Evolutionary conservation across 2,329 filamentous ascomycete genomes (phyloP), one percentile per base, ranked within the genome.

Genomic region (Hypoxylon sp.): DNA sequence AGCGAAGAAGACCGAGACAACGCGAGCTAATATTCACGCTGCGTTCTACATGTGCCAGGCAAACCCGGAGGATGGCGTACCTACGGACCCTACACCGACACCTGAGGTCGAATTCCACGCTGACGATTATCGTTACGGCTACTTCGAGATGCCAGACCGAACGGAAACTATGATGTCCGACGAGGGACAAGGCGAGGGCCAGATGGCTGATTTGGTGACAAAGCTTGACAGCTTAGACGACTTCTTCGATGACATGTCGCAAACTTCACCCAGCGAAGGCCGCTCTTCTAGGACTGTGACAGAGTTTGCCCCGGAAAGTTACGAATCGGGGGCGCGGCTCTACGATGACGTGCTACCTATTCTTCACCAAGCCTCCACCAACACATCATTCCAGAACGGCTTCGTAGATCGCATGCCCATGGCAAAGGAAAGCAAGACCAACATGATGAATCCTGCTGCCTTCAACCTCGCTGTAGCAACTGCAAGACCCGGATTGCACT

Each of bases 261-360:
- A 76, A 15, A 82, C 79, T 51, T 81, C 86, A 9, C 81, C 84
- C 2, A 82, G 81, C 40, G 83, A 88, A 47, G 79, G 80, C 1
- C 77, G 80, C 2, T 86, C 85, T 0, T 84, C 84, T 1, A 76
- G 79, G 25, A 87, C 83, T 0, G 78, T 86, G 11, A 86, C 83
- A 0, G 83, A 86, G 66, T 88, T 86, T 57, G 78, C 83, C 0
- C 81, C 81, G 0, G 84, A 86, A 55, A 80, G 79, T 7, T 85
- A 86, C 41, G 88, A 94, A 59, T 86, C 86, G 1, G 88, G 86
- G 7, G 90, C 92, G 15, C 86, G 90, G 67, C 75, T 97, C 0
- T 97, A 97, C 70, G 92, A 97, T 64, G 91, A 96, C 69, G 95
- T 94, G 5, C 78, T 94, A 7, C 93, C 93, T 0, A 95, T 97